phyloP scores from a whole-genome alignment of 148 eudicot genomes.

The Silene uniflora region DNA sequence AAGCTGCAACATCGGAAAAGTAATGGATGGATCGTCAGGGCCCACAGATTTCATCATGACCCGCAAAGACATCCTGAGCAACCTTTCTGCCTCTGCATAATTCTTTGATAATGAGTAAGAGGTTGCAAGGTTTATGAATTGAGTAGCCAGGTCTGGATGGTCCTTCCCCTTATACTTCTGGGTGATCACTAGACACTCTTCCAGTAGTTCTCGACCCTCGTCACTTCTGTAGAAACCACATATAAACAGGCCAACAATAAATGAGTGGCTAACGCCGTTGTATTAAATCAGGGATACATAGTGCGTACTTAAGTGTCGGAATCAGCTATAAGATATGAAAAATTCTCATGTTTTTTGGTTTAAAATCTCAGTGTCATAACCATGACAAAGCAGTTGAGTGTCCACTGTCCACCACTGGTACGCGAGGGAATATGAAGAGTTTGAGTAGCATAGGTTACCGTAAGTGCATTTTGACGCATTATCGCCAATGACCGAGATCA shows the following conservation, averaged over 20 bases:
- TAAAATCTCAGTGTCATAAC: no score
- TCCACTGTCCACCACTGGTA: no score
- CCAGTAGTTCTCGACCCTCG: slow-evolving; percentile 72
- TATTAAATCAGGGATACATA: background rate
- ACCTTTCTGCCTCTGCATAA: slow-evolving; percentile 75
- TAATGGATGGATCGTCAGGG: slow-evolving; percentile 70
- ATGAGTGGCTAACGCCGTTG: background rate
- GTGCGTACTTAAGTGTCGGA: background rate
- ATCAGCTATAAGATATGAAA: no score
- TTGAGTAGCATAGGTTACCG: no score
- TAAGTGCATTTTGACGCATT: no score
- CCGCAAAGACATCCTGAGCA: slow-evolving; percentile 60
- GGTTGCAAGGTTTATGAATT: slow-evolving; percentile 71
- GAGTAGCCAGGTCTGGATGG: slow-evolving; percentile 65
- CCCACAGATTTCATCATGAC: slow-evolving; percentile 48
- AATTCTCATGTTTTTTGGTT: background rate
- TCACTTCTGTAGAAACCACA: slow-evolving; percentile 42
- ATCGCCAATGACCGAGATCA: no score
- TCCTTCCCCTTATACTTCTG: slow-evolving; percentile 72
- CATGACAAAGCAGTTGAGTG: no score
- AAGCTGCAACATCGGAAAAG: slow-evolving; percentile 79
- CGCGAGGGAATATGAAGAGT: no score
- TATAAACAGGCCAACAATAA: background rate
- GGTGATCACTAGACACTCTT: slow-evolving; percentile 63
- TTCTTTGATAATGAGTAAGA: slow-evolving; percentile 69